Evolutionary conservation across 2,329 filamentous ascomycete species (phyloP), one percentile per base, ranked within the genome.

Genomic region (Chaetomium globosum): DNA sequence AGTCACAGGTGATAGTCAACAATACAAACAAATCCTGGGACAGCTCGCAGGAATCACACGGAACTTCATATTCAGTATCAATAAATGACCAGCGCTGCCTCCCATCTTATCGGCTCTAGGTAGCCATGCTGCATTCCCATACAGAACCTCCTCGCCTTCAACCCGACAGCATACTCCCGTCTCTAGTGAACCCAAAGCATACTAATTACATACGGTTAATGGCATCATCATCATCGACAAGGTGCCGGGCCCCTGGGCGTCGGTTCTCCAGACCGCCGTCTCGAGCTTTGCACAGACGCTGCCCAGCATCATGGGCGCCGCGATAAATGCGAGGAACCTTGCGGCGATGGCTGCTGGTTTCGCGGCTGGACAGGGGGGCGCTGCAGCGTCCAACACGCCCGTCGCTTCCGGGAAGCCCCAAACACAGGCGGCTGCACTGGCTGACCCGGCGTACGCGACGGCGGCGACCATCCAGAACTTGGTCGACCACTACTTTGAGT

Each of bases 361-460:
- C 3, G 52, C 52, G 6, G 52, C 52, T 5, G 52, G 52, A 9
- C 28, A 36, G 52, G 28, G 19, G 28, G 31, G 31, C 3, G 52
- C 28, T 19, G 28, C 28, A 21, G 52, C 52, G 16, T 33, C 52
- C 3, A 33, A 9, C 28, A 33, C 52, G 30, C n/a, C 52, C 28
- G 10, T 6, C 10, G 12, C 16, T 4, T n/a, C 28, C 28, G 19
- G 28, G 28, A 36, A n/a, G 30, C 9, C 52, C 8, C 31, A 55
- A 19, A 21, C 31, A 4, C 4, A 26, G 16, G 8, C 33, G 10
- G 1, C 54, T 8, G 4, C 21, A 2, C 54, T 28, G n/a, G 23
- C 54, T 13, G 54, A 57, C 54, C 54, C 54, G n/a, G 31, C 54
- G 31, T 57, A 57, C 19, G 54, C 54, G 10, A 12, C n/a, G 10